Conservation (phyloP, 2,329 filamentous ascomycete genomes). For the Colletotrichum melonis region DNA sequence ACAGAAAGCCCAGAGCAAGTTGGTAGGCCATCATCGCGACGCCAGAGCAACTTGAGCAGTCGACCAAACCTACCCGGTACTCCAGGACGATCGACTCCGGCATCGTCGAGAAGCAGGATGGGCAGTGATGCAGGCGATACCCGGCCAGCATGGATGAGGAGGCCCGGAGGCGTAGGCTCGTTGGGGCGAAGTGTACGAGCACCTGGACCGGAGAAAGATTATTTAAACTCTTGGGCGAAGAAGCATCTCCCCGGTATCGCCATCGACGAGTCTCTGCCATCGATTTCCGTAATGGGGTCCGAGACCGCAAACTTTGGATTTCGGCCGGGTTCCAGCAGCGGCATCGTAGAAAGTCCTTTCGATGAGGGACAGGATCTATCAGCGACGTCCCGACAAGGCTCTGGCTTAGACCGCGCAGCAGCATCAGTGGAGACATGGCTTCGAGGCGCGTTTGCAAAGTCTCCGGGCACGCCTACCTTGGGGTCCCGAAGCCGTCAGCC, state of each 20-base stretch:
- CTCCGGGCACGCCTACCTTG: constrained; percentile 63
- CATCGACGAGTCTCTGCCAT: constrained; percentile 72
- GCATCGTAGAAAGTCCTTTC: constrained; percentile 64
- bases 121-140: constrained; percentile 52
- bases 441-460: constrained; percentile 79
- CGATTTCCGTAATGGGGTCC: constrained; percentile 73
- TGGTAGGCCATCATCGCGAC: constrained; percentile 48
- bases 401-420: constrained; percentile 82
- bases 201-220: constrained; percentile 86
- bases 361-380: constrained; percentile 58
- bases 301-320: constrained; percentile 70
- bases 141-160: constrained; percentile 74
- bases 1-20: constrained; percentile 33
- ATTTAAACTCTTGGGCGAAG: constrained; percentile 84
- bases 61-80: constrained; percentile 44
- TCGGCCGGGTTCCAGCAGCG: constrained; percentile 47
- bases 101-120: constrained; percentile 50
- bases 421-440: constrained; percentile 92
- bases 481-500: constrained; percentile 49
- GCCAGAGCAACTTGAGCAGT: constrained; percentile 54
- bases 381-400: constrained; percentile 58
- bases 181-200: constrained; percentile 76
- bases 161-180: constrained; percentile 89
- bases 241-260: constrained; percentile 85
- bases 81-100: constrained; percentile 43